Percentiles rank a stretch among this genome's conserved stretches.
These are phyloP conservation scores for Sambucus nigra DNA, from an alignment of 129 eudicot species.

Conservation along the genomic window DNA sequence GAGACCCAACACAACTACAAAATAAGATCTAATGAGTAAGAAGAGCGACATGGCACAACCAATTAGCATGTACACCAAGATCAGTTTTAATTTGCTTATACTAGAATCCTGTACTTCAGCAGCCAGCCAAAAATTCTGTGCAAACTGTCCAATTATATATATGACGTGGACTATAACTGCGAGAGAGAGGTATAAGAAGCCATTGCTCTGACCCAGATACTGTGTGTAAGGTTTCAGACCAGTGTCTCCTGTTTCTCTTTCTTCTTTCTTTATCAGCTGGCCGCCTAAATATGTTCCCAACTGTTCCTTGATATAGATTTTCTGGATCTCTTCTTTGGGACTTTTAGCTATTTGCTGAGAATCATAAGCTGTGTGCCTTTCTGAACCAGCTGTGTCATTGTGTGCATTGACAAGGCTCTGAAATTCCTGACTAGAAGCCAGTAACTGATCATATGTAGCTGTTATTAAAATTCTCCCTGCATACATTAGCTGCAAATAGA, in stretches of 20 bases:
- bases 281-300: constrained; percentile 18
- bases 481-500: constrained; percentile 45
- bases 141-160: constrained; percentile 37
- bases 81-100: constrained; percentile 16
- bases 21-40: constrained; percentile 39
- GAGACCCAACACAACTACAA: constrained; percentile 26
- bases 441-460: constrained; percentile 35
- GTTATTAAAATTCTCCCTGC: constrained; percentile 42
- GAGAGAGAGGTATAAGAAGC: constrained; percentile 34
- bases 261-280: constrained; percentile 58
- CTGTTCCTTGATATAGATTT: constrained; percentile 12
- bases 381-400: constrained; percentile 18
- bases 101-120: constrained; percentile 24
- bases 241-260: constrained; percentile 54
- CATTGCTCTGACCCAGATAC: constrained; percentile 49
- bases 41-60: constrained; percentile 36
- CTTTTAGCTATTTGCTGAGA: constrained; percentile 12
- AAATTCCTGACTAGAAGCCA: constrained; percentile 42
- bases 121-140: constrained; percentile 55
- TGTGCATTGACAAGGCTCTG: constrained; percentile 39
- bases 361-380: constrained; percentile 3
- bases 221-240: constrained; percentile 53
- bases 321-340: constrained; percentile 23
- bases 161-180: constrained; percentile 27
- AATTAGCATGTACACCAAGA: constrained; percentile 32